phyloP scores from a whole-genome alignment of 2,329 filamentous ascomycete genomes.

The Acephala macrosclerotiorum region DNA sequence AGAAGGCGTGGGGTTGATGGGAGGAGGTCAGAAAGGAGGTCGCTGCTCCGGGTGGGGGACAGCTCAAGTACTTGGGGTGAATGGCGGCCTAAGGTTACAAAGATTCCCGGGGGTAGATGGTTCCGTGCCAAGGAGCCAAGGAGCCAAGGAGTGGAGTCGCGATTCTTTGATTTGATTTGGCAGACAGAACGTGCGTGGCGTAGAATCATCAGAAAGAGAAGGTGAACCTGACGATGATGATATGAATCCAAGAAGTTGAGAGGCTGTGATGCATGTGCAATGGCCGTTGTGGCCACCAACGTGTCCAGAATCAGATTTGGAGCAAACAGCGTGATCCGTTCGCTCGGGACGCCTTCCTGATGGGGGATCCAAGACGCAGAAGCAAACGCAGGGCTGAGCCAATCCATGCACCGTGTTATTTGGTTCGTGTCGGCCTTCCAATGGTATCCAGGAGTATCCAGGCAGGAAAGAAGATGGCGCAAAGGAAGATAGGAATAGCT shows the following conservation, averaged over 20 bases:
- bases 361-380: not conserved
- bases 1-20: slow-evolving; percentile 10
- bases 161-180: not conserved
- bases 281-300: not conserved
- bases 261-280: not conserved
- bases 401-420: not conserved
- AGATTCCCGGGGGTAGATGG: not conserved
- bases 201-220: not conserved
- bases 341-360: slow-evolving; percentile 5
- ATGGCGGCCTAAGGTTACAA: not conserved
- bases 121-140: slow-evolving; percentile 4
- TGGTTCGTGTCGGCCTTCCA: slow-evolving; percentile 2
- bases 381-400: slow-evolving; percentile 5
- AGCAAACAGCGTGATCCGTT: not conserved
- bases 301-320: not conserved
- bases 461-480: not conserved
- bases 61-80: not conserved
- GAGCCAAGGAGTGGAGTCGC: slow-evolving; percentile 1
- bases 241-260: not conserved
- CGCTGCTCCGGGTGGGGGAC: slow-evolving; percentile 1
- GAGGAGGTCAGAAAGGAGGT: slow-evolving; percentile 3
- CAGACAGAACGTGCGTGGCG: not conserved
- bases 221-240: not conserved
- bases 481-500: not conserved
- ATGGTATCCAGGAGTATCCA: not conserved